These are phyloP conservation scores for Calonectria pseudoreteaudii DNA, from an alignment of 2,329 filamentous ascomycete genomes.

Conservation along the genomic window DNA sequence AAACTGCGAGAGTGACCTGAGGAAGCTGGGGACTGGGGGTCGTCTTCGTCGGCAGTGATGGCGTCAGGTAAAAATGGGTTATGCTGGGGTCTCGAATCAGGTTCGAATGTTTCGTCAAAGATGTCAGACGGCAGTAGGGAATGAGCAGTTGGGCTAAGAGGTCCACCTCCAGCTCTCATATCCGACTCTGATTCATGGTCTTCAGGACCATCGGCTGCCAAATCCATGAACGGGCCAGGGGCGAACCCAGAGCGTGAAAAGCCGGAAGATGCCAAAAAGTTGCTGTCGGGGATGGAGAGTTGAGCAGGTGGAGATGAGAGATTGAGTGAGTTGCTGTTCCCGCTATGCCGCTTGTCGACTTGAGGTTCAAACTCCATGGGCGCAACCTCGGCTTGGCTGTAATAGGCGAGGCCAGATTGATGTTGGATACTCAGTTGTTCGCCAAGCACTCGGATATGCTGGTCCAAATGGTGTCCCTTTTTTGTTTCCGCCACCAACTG, in stretches of 20 bases:
- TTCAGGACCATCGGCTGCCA: conserved; percentile 53
- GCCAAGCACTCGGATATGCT: conserved; percentile 58
- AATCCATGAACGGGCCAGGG: conserved; percentile 65
- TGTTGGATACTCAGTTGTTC: conserved; percentile 60
- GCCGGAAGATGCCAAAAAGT: conserved; percentile 64
- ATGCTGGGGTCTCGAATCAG: conserved; percentile 58
- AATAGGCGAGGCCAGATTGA: conserved; percentile 57
- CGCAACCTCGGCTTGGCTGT: conserved; percentile 58
- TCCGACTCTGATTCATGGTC: conserved; percentile 70
- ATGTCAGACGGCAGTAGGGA: conserved; percentile 78
- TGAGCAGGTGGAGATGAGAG: conserved; percentile 54
- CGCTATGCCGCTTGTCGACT: conserved; percentile 59
- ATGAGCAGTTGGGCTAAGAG: conserved; percentile 82
- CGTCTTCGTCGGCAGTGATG: conserved; percentile 49
- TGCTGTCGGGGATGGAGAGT: conserved; percentile 53
- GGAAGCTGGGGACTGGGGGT: conserved; percentile 71
- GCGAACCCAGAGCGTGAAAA: conserved; percentile 65
- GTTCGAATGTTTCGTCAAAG: conserved; percentile 68
- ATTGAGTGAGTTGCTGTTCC: conserved; percentile 59
- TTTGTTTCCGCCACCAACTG: conserved; percentile 61
- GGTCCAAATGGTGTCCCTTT: conserved; percentile 59
- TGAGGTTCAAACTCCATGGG: conserved; percentile 61
- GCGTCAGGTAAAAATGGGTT: conserved; percentile 46
- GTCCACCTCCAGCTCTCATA: conserved; percentile 71
- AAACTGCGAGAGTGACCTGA: conserved; percentile 68